Evolutionary conservation across 2,329 filamentous ascomycete genomes (phyloP).

Genomic region (Pyricularia sp.): DNA sequence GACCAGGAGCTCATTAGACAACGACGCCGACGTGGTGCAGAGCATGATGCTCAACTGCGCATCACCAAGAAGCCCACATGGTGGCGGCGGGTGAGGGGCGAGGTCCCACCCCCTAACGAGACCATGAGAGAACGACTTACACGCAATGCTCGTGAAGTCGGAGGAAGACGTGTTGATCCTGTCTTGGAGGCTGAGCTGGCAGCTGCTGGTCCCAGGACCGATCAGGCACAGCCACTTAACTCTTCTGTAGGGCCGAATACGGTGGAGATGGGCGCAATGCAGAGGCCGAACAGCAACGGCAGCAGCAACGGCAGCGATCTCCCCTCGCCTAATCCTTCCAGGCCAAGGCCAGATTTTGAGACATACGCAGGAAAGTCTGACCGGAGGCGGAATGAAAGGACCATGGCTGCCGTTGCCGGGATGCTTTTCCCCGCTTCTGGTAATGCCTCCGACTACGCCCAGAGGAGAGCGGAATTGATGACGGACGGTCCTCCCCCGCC

Average conservation of each 20-base stretch:
- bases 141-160: conserved; percentile 45
- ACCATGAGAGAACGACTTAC: conserved; percentile 42
- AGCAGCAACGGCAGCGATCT: neutral
- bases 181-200: conserved; percentile 25
- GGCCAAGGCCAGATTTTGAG: neutral
- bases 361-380: conserved; percentile 34
- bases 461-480: conserved; percentile 28
- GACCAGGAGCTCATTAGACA: conserved; percentile 58
- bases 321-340: neutral
- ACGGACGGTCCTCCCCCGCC: conserved; percentile 34
- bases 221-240: neutral
- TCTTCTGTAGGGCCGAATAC: neutral
- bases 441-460: conserved; percentile 17
- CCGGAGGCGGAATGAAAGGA: conserved; percentile 32
- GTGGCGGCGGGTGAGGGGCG: conserved; percentile 49
- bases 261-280: conserved; percentile 22
- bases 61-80: conserved; percentile 53
- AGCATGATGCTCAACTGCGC: conserved; percentile 51
- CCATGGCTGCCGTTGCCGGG: conserved; percentile 30
- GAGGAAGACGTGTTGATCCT: conserved; percentile 32
- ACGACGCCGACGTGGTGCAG: conserved; percentile 45
- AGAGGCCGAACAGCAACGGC: conserved; percentile 5
- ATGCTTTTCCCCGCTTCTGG: conserved; percentile 37
- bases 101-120: conserved; percentile 25
- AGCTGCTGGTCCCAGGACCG: conserved; percentile 16